These are phyloP conservation scores for Lactarius hatsudake DNA, from an alignment of 768 basidiomycete genomes.

Conservation along the genomic window DNA sequence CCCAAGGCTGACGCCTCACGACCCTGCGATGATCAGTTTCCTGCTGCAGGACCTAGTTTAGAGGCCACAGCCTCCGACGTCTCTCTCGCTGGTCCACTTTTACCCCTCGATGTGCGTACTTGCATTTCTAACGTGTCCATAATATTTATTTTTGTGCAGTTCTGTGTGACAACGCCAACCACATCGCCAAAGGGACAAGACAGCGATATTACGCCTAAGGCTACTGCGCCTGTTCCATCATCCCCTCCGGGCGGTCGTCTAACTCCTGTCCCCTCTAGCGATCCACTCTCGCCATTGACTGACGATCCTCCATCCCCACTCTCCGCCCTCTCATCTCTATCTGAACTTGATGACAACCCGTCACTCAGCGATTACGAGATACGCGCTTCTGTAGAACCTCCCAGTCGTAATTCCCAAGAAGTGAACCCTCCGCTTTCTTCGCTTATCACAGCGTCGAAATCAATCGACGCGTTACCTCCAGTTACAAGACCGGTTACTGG, in stretches of 20 bases:
- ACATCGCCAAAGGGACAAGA: constrained; percentile 4
- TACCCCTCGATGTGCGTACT: constrained; percentile 5
- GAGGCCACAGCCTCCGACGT: constrained; percentile 3
- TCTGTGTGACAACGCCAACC: not conserved
- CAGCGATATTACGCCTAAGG: constrained; percentile 14
- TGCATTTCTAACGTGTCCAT: not conserved
- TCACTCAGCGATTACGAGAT: not conserved
- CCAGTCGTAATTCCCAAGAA: not conserved
- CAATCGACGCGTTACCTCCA: not conserved
- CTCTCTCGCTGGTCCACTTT: not conserved
- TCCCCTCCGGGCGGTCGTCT: not conserved
- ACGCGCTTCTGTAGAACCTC: not conserved
- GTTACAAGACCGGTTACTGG: not conserved
- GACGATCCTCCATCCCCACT: constrained; percentile 20
- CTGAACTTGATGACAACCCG: constrained; percentile 10
- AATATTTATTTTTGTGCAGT: constrained; percentile 5
- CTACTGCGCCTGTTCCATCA: not conserved
- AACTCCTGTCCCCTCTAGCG: not conserved
- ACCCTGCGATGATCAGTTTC: too few species aligned
- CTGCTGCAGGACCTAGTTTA: not conserved
- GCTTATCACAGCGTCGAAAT: not conserved
- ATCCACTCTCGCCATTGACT: not conserved
- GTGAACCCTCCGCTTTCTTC: not conserved
- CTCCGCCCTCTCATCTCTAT: constrained; percentile 19
- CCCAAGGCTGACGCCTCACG: not conserved